phyloP scores from a whole-genome alignment of 805 yeast species.

The Cyberlindnera mycetangii region DNA sequence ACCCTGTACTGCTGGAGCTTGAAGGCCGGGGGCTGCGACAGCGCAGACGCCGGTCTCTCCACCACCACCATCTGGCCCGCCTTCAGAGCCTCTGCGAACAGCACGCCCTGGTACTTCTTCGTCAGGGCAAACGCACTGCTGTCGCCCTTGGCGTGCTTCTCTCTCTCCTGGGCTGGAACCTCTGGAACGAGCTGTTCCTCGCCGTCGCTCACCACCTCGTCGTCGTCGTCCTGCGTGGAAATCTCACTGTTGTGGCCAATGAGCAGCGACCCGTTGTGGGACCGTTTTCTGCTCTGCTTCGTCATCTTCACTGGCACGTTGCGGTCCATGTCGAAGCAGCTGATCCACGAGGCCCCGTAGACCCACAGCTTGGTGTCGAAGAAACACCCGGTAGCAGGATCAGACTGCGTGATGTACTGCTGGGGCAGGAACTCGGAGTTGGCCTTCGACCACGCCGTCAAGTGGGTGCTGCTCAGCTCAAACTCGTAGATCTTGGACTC shows the following conservation, averaged over 20 bases:
- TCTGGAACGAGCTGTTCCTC: conserved; percentile 28
- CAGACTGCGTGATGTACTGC: conserved; percentile 53
- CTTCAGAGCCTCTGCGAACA: conserved; percentile 44
- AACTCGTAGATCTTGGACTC: conserved; percentile 78
- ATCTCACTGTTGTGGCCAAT: conserved; percentile 38
- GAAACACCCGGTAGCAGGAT: conserved; percentile 74
- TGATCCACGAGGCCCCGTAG: conserved; percentile 84
- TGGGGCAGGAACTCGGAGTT: conserved; percentile 75
- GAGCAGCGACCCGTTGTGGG: conserved; percentile 39
- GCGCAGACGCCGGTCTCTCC: conserved; percentile 67
- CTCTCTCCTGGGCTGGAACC: conserved; percentile 27
- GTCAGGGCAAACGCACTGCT: conserved; percentile 65
- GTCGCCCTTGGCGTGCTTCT: conserved; percentile 26
- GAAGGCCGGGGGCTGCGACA: conserved; percentile 62
- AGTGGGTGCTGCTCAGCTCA: conserved; percentile 34
- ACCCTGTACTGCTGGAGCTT: conserved; percentile 53
- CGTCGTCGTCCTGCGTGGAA: conserved; percentile 22
- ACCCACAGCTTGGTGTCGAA: conserved; percentile 60
- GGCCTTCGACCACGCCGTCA: conserved; percentile 76
- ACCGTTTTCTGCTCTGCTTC: conserved; percentile 34
- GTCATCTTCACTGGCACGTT: conserved; percentile 47
- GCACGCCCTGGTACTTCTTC: conserved; percentile 68
- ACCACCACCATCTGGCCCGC: conserved; percentile 50
- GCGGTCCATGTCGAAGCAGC: conserved; percentile 62
- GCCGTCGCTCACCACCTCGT: conserved; percentile 26